Percentiles rank a stretch among this genome's conserved stretches.
These are phyloP conservation scores for Pseudogymnoascus sp. DNA, from an alignment of 2,329 filamentous ascomycete species.

Conservation along the genomic window DNA sequence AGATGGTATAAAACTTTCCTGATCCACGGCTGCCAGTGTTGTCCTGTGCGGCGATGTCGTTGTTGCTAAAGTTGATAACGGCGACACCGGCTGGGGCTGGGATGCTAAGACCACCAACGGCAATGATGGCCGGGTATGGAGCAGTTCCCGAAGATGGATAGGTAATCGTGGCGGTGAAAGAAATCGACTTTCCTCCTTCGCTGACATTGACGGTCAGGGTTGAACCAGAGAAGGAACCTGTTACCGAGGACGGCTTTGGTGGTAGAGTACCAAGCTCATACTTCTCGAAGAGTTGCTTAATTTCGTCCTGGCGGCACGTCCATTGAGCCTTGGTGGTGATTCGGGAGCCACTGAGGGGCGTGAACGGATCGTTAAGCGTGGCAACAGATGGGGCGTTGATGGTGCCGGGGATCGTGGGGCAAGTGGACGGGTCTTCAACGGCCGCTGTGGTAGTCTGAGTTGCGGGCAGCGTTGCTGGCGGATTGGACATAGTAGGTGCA, in stretches of 20 bases:
- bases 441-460: neutral
- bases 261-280: slow-evolving; percentile 45
- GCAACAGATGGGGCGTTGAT: slow-evolving; percentile 13
- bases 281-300: slow-evolving; percentile 40
- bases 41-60: slow-evolving; percentile 46
- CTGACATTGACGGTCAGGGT: slow-evolving; percentile 38
- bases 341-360: slow-evolving; percentile 33
- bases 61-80: slow-evolving; percentile 51
- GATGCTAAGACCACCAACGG: slow-evolving; percentile 45
- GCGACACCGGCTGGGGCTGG: slow-evolving; percentile 47
- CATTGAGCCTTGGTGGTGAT: slow-evolving; percentile 40
- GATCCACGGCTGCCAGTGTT: slow-evolving; percentile 41
- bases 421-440: neutral
- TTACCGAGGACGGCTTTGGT: slow-evolving; percentile 37
- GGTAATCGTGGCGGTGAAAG: slow-evolving; percentile 36
- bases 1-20: slow-evolving; percentile 52
- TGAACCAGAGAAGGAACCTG: slow-evolving; percentile 36
- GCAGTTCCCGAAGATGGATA: slow-evolving; percentile 34
- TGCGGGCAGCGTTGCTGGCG: neutral
- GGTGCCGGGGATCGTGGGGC: slow-evolving; percentile 11
- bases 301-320: slow-evolving; percentile 41
- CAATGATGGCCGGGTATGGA: slow-evolving; percentile 50
- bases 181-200: slow-evolving; percentile 36
- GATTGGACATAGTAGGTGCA: neutral
- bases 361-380: slow-evolving; percentile 38